Evolutionary conservation across 1,284 basidiomycete genomes (phyloP).

Genomic region (Cryptococcus maquisensis): DNA sequence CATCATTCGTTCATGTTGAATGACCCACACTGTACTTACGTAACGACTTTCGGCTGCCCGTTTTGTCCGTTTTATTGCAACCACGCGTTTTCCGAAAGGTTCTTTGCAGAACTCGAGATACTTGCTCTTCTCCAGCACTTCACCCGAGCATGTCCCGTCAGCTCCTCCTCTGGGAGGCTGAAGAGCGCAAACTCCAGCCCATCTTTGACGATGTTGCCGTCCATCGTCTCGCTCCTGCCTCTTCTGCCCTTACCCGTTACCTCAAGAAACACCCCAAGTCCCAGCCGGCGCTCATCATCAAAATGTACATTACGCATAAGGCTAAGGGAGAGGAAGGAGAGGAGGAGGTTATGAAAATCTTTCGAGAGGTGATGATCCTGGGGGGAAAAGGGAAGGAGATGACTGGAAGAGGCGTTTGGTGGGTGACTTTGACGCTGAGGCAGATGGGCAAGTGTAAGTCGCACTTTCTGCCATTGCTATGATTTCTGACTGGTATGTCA

Average conservation of each 20-base stretch:
- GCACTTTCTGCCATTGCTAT: background rate
- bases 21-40: no score
- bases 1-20: no score
- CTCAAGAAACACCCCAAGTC: slow-evolving; percentile 41
- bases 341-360: slow-evolving; percentile 19
- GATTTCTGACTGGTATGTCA: background rate
- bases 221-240: slow-evolving; percentile 23
- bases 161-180: slow-evolving; percentile 24
- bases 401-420: slow-evolving; percentile 27
- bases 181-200: slow-evolving; percentile 39
- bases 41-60: no score
- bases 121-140: background rate
- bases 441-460: slow-evolving; percentile 33
- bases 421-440: slow-evolving; percentile 21
- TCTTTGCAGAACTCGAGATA: no score
- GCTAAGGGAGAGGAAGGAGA: slow-evolving; percentile 5
- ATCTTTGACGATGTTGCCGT: slow-evolving; percentile 35
- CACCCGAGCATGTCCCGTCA: slow-evolving; percentile 11
- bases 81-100: no score
- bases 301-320: slow-evolving; percentile 31
- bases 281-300: slow-evolving; percentile 39
- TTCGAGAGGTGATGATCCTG: slow-evolving; percentile 19
- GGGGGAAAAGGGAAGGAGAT: slow-evolving; percentile 22
- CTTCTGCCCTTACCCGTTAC: slow-evolving; percentile 23
- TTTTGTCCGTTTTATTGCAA: no score